These are phyloP conservation scores for Solanum chacoense DNA, from an alignment of 305 asterid genomes.

Conservation along the genomic window DNA sequence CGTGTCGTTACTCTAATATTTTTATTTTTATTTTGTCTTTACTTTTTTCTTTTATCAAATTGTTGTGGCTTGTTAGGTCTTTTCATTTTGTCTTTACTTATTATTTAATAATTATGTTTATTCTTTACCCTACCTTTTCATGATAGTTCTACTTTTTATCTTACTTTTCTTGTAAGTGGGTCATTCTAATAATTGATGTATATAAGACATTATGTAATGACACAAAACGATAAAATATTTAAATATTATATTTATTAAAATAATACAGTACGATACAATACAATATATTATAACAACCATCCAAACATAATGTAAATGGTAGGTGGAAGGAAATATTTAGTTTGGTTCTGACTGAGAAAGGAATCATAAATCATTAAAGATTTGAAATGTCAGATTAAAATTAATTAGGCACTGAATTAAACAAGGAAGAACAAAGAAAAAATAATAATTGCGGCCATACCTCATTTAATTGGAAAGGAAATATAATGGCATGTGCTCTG, in stretches of 20 bases:
- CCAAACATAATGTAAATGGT: not conserved
- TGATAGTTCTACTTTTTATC: not conserved
- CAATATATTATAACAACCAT: not conserved
- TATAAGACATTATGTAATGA: not conserved
- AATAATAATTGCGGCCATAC: not conserved
- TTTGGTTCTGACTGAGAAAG: not conserved
- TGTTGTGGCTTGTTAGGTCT: not conserved
- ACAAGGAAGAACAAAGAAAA: not conserved
- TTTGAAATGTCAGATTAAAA: not conserved
- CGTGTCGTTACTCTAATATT: accelerated
- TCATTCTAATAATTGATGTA: not conserved
- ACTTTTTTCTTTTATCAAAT: not conserved
- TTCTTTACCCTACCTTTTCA: too few relatives aligned
- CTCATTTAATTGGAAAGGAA: not conserved
- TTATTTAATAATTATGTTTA: too few relatives aligned
- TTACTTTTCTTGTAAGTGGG: not conserved
- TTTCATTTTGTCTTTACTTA: not conserved
- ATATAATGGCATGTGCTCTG: not conserved
- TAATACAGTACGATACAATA: not conserved
- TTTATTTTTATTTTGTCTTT: not conserved
- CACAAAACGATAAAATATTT: accelerated
- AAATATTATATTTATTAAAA: not conserved
- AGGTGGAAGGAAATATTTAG: not conserved
- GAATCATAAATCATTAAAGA: not conserved
- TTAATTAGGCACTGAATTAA: not conserved